Conservation (phyloP, 345 rosid genomes). For the Lenwebbia sp. region DNA sequence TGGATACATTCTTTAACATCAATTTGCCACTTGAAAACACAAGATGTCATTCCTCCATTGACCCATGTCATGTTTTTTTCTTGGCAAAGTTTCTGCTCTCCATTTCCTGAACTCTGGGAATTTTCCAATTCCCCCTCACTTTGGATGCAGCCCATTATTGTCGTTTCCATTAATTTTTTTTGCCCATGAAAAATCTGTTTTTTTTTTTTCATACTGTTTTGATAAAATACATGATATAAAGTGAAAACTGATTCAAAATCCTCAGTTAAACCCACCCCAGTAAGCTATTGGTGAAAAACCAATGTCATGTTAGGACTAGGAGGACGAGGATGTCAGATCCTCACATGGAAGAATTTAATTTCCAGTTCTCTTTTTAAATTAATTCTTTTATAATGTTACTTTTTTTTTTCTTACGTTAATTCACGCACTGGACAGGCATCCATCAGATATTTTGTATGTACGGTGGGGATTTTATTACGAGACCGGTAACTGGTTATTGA, state of each 20-base stretch:
- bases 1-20: not conserved
- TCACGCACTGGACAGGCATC: not conserved
- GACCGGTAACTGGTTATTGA: not conserved
- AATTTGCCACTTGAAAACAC: not conserved
- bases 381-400: not conserved
- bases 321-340: not conserved
- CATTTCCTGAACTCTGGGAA: not conserved
- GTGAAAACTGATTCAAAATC: not conserved
- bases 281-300: not conserved
- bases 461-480: not conserved
- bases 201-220: too few relatives aligned
- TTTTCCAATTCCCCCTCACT: not conserved
- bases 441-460: not conserved
- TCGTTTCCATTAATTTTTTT: not conserved
- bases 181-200: not conserved
- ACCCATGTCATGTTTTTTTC: not conserved
- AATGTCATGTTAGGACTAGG: not conserved
- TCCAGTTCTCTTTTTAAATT: not conserved
- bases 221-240: not conserved
- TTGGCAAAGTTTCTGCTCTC: not conserved
- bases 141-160: not conserved
- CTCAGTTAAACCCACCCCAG: not conserved
- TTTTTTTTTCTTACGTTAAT: not conserved
- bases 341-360: not conserved
- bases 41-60: not conserved